Conservation (phyloP, 495 filamentous ascomycete species). For the Aspergillus biplanus region DNA sequence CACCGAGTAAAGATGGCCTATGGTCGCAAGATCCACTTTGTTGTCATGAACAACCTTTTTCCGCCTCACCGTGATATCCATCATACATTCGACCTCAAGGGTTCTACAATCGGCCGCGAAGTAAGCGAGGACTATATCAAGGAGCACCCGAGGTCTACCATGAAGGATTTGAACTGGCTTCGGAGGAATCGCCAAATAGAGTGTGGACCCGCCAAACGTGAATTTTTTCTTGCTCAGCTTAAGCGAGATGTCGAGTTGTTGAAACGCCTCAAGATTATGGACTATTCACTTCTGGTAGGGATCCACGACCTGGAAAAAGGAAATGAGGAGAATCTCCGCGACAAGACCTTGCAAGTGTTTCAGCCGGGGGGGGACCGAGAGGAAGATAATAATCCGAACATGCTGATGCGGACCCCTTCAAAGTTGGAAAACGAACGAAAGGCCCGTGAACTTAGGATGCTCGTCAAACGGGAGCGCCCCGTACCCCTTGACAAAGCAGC, state of each 20-base stretch:
- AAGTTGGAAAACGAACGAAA: constrained; percentile 92
- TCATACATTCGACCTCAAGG: constrained; percentile 95
- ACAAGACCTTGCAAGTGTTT: constrained; percentile 94
- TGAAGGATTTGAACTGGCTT: constrained; percentile 98
- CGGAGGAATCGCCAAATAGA: constrained; percentile 83
- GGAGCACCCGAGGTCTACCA: constrained; percentile 85
- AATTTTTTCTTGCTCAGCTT: constrained; percentile 84
- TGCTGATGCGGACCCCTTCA: constrained; percentile 88
- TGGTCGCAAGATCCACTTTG: constrained; percentile 97
- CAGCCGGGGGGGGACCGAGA: constrained; percentile 77
- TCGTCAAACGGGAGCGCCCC: constrained; percentile 89
- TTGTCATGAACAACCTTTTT: constrained; percentile 99
- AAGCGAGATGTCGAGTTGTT: constrained; percentile 83
- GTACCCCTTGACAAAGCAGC: constrained; percentile 83
- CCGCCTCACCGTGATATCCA: constrained; percentile 98
- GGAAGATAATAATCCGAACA: constrained; percentile 58
- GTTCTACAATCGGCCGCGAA: constrained; percentile 93
- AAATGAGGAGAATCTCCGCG: constrained; percentile 93
- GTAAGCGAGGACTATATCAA: constrained; percentile 86
- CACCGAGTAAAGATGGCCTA: constrained; percentile 99
- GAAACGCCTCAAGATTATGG: constrained; percentile 93
- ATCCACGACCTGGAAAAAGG: constrained; percentile 88
- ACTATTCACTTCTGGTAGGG: constrained; percentile 93
- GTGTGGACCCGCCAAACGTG: constrained; percentile 84
- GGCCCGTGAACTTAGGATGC: constrained; percentile 86